Percentiles rank a stretch among this genome's conserved stretches.
Evolutionary conservation across 1,284 basidiomycete species (phyloP).

Genomic region (Chalciporus sp.): DNA sequence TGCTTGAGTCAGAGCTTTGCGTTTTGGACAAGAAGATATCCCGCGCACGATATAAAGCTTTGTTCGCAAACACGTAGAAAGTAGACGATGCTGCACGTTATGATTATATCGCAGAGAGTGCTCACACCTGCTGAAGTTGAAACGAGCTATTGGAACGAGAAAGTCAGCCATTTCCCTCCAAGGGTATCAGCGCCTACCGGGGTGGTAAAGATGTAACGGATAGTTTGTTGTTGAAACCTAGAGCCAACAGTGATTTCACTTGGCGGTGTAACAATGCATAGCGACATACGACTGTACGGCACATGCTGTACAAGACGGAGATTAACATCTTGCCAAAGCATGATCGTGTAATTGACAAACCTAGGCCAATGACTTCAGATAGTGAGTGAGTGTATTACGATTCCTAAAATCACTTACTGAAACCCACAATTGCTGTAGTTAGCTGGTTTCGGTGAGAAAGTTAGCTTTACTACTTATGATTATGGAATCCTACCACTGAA

Average conservation of each 20-base stretch:
- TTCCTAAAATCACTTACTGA: slow-evolving; percentile 1
- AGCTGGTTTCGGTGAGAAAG: slow-evolving; percentile 2
- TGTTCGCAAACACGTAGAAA: slow-evolving; percentile 5
- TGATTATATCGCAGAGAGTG: slow-evolving; percentile 6
- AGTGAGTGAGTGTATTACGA: not conserved
- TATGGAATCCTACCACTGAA: slow-evolving; percentile 2
- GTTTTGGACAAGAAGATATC: not conserved
- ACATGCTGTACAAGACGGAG: not conserved
- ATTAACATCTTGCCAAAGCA: not conserved
- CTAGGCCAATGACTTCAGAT: slow-evolving; percentile 9
- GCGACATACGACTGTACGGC: not conserved
- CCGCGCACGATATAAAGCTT: not conserved
- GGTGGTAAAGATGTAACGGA: slow-evolving; percentile 8
- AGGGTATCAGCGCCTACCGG: not conserved
- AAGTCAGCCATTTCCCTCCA: not conserved
- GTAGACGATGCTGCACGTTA: slow-evolving; percentile 6
- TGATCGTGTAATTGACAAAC: not conserved
- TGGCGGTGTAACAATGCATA: not conserved
- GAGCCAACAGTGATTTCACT: not conserved
- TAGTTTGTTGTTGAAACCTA: slow-evolving; percentile 2
- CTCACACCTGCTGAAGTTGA: not conserved
- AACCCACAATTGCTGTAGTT: slow-evolving; percentile 1
- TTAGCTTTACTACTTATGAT: not conserved
- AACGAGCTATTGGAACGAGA: slow-evolving; percentile 2
- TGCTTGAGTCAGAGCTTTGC: not conserved